Conservation (phyloP, 169 alveolate species). For the Theileria parva region DNA sequence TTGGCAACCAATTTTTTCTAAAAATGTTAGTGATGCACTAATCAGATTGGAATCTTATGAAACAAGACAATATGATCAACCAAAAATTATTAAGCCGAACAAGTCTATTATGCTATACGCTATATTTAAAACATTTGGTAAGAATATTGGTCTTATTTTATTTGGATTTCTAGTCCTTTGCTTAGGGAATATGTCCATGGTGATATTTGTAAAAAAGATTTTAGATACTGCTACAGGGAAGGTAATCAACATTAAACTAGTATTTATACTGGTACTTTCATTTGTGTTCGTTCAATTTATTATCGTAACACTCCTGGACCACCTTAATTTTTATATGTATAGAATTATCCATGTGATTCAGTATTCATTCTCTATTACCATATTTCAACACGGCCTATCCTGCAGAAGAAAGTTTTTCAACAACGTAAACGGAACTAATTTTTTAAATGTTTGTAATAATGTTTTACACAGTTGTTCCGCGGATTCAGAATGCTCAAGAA, state of each 20-base stretch:
- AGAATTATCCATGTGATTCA: constrained; percentile 37
- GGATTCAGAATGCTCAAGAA: too few relatives aligned
- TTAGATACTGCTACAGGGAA: not conserved
- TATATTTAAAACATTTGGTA: not conserved
- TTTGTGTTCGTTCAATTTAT: not conserved
- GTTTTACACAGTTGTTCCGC: too few relatives aligned
- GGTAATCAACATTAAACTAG: not conserved
- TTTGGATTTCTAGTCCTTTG: not conserved
- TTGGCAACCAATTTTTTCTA: constrained; percentile 48
- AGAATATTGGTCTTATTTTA: constrained; percentile 3
- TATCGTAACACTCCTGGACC: constrained; percentile 25
- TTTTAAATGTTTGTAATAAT: too few relatives aligned
- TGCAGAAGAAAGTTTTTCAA: too few relatives aligned
- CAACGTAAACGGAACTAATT: too few relatives aligned
- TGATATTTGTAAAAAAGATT: not conserved
- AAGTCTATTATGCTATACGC: not conserved
- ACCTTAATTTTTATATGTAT: constrained; percentile 30
- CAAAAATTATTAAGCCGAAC: not conserved
- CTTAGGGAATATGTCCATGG: not conserved
- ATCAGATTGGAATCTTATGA: constrained; percentile 24
- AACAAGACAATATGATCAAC: not conserved
- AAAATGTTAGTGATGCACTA: constrained; percentile 56
- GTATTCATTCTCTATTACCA: not conserved
- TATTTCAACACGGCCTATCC: too few relatives aligned
- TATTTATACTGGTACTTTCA: not conserved